A percentile compares a stretch with the other conserved stretches of the same genome.
Conservation (phyloP, 805 yeast genomes). For the Vanderwaltozyma yarrowii region DNA sequence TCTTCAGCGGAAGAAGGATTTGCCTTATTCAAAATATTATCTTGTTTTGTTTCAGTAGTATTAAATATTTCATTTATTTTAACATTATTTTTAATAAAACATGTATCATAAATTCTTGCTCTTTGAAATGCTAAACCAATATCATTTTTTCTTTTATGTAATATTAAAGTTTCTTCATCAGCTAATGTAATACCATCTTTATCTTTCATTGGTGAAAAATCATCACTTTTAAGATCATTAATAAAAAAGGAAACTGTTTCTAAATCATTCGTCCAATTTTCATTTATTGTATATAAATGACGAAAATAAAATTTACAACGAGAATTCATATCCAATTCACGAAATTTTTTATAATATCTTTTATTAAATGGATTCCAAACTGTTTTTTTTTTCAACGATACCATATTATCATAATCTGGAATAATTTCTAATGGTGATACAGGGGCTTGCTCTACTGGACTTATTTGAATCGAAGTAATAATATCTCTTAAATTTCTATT, state of each 20-base stretch:
- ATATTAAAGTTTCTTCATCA: conserved; percentile 3
- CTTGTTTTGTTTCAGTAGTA: neutral
- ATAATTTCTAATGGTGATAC: conserved; percentile 10
- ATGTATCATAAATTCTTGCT: conserved; percentile 11
- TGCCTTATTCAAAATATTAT: neutral
- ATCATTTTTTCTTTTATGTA: conserved; percentile 4
- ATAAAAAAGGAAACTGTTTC: conserved; percentile 5
- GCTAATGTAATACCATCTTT: neutral
- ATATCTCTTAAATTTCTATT: no score
- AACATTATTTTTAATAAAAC: conserved; percentile 6
- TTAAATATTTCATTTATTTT: conserved; percentile 1
- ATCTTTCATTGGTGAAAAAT: conserved; percentile 2
- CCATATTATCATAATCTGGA: neutral
- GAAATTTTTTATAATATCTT: conserved; percentile 5
- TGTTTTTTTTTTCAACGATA: no score
- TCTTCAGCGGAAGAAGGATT: no score
- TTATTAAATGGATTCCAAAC: neutral
- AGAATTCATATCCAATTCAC: conserved; percentile 5
- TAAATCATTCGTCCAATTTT: conserved; percentile 12
- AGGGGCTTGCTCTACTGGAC: conserved; percentile 1
- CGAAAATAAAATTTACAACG: conserved; percentile 12
- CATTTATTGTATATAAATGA: conserved; percentile 10
- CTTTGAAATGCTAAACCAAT: conserved; percentile 10
- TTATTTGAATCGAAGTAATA: no score
- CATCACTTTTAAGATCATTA: conserved; percentile 4